These are phyloP conservation scores for Capniomyces stellatus DNA, from an alignment of 371 early-diverging fungal species.

Conservation along the genomic window DNA sequence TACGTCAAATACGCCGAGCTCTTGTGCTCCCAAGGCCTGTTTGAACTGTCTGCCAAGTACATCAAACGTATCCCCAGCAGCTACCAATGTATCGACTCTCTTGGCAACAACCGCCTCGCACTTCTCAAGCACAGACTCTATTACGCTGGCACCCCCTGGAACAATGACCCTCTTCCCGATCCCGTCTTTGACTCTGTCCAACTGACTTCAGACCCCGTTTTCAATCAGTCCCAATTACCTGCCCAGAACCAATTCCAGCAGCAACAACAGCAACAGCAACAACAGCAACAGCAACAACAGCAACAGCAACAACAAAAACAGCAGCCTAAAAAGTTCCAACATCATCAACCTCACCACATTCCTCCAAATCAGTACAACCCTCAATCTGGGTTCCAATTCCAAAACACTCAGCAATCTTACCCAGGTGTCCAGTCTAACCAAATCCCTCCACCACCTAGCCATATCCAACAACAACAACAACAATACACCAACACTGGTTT, in stretches of 20 bases:
- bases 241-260: neutral
- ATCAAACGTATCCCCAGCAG: conserved; percentile 47
- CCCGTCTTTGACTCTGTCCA: conserved; percentile 44
- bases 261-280: conserved; percentile 5
- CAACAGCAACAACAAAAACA: conserved; percentile 12
- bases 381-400: conserved; percentile 7
- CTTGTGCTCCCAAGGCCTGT: conserved; percentile 54
- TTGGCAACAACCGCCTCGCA: conserved; percentile 35
- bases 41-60: conserved; percentile 52
- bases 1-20: conserved; percentile 75
- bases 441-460: conserved; percentile 1
- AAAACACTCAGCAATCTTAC: conserved; percentile 9
- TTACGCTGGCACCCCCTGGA: conserved; percentile 33
- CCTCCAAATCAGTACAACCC: conserved; percentile 10
- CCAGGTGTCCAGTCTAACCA: conserved; percentile 15
- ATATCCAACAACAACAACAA: neutral
- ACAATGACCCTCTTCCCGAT: conserved; percentile 28
- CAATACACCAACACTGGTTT: no score
- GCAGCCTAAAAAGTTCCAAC: conserved; percentile 3
- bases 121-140: conserved; percentile 60
- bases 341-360: conserved; percentile 11
- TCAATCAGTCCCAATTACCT: neutral
- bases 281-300: conserved; percentile 11
- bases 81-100: conserved; percentile 22
- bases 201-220: conserved; percentile 16